These are phyloP conservation scores for Vanderwaltozyma tropicalis DNA, from an alignment of 805 yeast species.

Conservation along the genomic window DNA sequence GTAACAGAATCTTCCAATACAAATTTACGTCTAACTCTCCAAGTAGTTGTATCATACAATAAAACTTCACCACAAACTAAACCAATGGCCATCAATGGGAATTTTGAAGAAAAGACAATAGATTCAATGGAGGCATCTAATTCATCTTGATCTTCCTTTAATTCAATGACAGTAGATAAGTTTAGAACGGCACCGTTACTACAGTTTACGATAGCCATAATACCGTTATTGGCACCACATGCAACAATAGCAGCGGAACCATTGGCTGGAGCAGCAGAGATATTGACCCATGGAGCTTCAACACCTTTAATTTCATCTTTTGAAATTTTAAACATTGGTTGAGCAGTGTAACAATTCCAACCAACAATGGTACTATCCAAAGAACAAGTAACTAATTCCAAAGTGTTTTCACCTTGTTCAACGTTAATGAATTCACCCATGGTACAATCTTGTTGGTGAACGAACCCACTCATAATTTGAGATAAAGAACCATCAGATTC, in stretches of 20 bases:
- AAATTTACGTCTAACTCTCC: conserved; percentile 73
- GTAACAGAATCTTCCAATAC: conserved; percentile 77
- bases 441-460: conserved; percentile 73
- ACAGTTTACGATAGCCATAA: conserved; percentile 64
- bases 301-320: conserved; percentile 58
- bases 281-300: conserved; percentile 84
- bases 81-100: conserved; percentile 72
- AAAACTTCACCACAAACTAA: conserved; percentile 80
- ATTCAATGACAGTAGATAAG: conserved; percentile 52
- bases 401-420: conserved; percentile 43
- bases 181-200: conserved; percentile 65
- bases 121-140: conserved; percentile 68
- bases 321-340: conserved; percentile 55
- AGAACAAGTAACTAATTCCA: conserved; percentile 63
- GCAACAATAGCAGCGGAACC: conserved; percentile 50
- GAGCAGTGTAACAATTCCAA: conserved; percentile 82
- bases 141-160: conserved; percentile 45
- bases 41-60: conserved; percentile 70
- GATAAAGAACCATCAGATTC: conserved; percentile 40
- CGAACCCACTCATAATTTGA: conserved; percentile 67
- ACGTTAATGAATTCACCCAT: conserved; percentile 64
- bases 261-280: conserved; percentile 37
- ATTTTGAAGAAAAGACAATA: conserved; percentile 61
- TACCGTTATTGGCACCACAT: conserved; percentile 82
- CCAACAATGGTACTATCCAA: conserved; percentile 80